Conservation (phyloP, 2,329 filamentous ascomycete species). For the Colletotrichum sp. region DNA sequence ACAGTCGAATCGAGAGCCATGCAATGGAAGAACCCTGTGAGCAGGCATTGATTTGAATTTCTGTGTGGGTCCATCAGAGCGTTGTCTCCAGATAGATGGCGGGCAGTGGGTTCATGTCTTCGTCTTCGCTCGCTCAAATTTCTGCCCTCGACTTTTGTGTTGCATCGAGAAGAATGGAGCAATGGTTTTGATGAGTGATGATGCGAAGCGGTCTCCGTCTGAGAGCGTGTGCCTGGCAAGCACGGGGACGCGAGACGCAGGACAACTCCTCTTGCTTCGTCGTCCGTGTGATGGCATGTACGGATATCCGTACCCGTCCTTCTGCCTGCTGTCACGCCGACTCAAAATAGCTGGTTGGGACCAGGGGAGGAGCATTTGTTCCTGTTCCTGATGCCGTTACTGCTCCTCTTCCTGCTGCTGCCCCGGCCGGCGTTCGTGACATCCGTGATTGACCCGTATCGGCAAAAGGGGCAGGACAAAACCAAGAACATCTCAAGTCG, state of each 20-base stretch:
- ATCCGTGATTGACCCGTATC: background rate
- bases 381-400: background rate
- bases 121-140: background rate
- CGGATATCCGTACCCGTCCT: background rate
- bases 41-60: slow-evolving; percentile 21
- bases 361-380: slow-evolving; percentile 5
- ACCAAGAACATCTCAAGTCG: background rate
- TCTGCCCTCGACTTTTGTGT: slow-evolving; percentile 1
- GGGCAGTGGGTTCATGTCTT: slow-evolving; percentile 4
- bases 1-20: background rate
- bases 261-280: background rate
- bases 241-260: slow-evolving; percentile 3
- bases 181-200: background rate
- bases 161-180: slow-evolving; percentile 15
- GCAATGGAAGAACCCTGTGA: slow-evolving; percentile 7
- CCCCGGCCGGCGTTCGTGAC: background rate
- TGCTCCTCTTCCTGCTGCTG: background rate
- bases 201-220: slow-evolving; percentile 8
- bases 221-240: background rate
- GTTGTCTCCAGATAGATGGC: slow-evolving; percentile 10
- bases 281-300: background rate
- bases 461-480: background rate
- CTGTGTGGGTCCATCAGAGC: slow-evolving; percentile 6
- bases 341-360: background rate
- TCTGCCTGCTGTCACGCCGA: background rate